Evolutionary conservation across 441 rosid species (phyloP), one percentile per base, ranked within the genome.

Genomic region (Euphorbia schlechtendalii): DNA sequence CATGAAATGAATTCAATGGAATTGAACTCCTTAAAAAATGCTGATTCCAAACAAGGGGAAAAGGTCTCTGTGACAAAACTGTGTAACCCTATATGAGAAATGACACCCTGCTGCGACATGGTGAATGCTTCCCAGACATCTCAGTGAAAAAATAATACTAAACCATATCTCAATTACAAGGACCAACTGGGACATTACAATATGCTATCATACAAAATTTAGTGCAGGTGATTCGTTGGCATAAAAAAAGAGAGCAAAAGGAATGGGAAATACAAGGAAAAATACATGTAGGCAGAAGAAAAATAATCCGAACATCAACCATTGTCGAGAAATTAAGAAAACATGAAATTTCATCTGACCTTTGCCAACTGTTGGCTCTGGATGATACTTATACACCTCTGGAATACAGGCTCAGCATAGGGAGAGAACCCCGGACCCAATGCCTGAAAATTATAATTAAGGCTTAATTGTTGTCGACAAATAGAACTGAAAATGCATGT

Each of bases 401-500:
- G 92, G 70, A 83, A 95, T 56, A 95, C 97, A 75, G 97, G 98
- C 76, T 84, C 87, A 34, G 97, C 92, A 84, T 90, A 95, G 73
- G 86, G 96, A 77, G 83, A 76, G 76, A 95, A 90, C 61, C 89
- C 96, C 7, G 84, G 68, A 56, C 98, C 90, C 71, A 95, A 80
- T 52, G 98, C 96, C 99, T 94, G 95, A 62, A 81, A 75, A 13
- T 77, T 68, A 52, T 48, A 58, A 45, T 43, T 56, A 68, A 53
- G 48, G 49, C 21, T 30, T 28, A 48, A 67, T 48, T 49, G 43
- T n/a, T 18, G 18, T 20, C 56, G 40, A 54, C n/a, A 43, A 49
- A 61, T 43, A 62, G 41, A 46, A 28, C 43, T 17, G 58, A 54
- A 65, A 55, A 55, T 36, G 30, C 52, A 36, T 0, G 22, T 21